A percentile compares a stretch with the other conserved stretches of the same genome.
phyloP scores from a whole-genome alignment of 176 grass and related monocot genomes.

The Pontederia crassipes region DNA sequence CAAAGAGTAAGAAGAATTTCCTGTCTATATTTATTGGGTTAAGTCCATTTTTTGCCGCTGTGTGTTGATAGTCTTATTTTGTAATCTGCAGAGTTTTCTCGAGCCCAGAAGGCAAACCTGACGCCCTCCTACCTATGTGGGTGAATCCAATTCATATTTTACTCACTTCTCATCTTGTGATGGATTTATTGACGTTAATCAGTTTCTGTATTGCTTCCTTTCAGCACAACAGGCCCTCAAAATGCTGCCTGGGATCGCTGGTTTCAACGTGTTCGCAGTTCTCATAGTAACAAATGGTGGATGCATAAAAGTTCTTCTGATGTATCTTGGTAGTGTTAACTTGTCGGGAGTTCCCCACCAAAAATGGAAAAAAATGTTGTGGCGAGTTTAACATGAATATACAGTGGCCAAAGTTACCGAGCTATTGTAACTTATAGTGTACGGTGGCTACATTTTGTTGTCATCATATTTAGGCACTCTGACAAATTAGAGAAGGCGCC shows the following conservation, averaged over 20 bases:
- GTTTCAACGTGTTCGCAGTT: slow-evolving; percentile 81
- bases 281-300: slow-evolving; percentile 91
- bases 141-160: slow-evolving; percentile 1
- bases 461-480: no score
- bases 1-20: slow-evolving; percentile 53
- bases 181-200: neutral
- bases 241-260: slow-evolving; percentile 85
- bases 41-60: slow-evolving; percentile 6
- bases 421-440: neutral
- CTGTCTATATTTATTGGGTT: neutral
- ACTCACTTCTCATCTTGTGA: neutral
- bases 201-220: neutral
- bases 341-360: neutral
- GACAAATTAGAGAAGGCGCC: no score
- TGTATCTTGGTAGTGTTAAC: slow-evolving; percentile 36
- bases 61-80: neutral
- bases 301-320: slow-evolving; percentile 49
- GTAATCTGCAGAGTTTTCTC: slow-evolving; percentile 45
- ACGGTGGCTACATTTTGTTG: no score
- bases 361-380: no score
- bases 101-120: slow-evolving; percentile 67
- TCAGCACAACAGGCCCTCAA: slow-evolving; percentile 74
- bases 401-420: neutral
- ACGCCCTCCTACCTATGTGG: slow-evolving; percentile 84
- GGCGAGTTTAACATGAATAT: neutral